Evolutionary conservation across 345 rosid genomes (phyloP).

Genomic region (Hevea brasiliensis): DNA sequence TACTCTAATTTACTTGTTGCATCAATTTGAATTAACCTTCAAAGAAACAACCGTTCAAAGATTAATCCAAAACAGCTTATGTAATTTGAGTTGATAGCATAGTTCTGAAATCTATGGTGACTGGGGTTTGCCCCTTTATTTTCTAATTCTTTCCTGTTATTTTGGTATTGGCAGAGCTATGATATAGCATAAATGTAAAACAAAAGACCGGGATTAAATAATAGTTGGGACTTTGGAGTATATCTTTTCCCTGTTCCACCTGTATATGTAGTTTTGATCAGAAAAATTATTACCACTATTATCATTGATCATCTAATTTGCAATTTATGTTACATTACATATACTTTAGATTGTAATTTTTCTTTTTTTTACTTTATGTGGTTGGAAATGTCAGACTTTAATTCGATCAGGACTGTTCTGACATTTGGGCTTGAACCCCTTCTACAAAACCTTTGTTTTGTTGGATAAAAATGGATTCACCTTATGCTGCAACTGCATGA

Average conservation of each 20-base stretch:
- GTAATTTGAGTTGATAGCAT: background rate
- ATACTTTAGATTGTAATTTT: background rate
- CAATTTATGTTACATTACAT: no score
- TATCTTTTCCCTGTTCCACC: background rate
- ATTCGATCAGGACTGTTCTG: background rate
- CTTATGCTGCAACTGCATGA: background rate
- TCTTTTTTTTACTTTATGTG: background rate
- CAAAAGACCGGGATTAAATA: background rate
- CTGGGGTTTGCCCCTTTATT: no score
- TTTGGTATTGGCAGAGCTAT: background rate
- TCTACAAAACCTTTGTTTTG: no score
- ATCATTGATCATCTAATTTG: no score
- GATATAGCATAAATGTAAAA: background rate
- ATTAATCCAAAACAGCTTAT: background rate
- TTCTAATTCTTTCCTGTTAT: background rate
- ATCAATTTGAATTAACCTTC: background rate
- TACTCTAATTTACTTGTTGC: background rate
- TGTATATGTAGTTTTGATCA: background rate
- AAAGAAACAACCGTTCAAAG: background rate
- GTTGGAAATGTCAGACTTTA: no score
- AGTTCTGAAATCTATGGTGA: no score
- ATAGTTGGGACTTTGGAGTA: no score
- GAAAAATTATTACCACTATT: background rate
- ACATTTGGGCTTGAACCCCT: background rate
- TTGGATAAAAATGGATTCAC: background rate